A percentile compares a stretch with the other conserved stretches of the same genome.
These are phyloP conservation scores for Mucor velutinosus DNA, from an alignment of 371 early-diverging fungal species.

Conservation along the genomic window DNA sequence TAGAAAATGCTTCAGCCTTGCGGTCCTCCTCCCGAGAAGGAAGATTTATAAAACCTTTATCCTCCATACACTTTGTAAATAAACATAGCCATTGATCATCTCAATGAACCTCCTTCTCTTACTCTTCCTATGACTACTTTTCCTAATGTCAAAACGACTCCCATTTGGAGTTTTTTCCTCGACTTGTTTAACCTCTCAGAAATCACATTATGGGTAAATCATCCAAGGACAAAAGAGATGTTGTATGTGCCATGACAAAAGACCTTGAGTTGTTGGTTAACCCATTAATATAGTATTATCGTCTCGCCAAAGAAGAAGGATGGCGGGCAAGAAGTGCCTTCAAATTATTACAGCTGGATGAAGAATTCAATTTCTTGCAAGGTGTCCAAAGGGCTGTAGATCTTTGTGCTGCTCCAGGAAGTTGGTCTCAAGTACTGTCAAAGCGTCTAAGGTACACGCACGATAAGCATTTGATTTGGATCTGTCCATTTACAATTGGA, in stretches of 20 bases:
- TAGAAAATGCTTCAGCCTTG: conserved; percentile 86
- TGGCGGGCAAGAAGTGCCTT: conserved; percentile 98
- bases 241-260: conserved; percentile 38
- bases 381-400: conserved; percentile 94
- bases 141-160: not conserved
- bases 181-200: not conserved
- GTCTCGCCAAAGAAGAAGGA: conserved; percentile 95
- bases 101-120: not conserved
- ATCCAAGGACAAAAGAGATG: conserved; percentile 95
- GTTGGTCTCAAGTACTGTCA: conserved; percentile 98
- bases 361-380: conserved; percentile 73
- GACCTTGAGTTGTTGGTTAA: not conserved
- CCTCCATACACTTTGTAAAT: not conserved
- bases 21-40: conserved; percentile 65
- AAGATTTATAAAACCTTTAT: conserved; percentile 43
- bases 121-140: not conserved
- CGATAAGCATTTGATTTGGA: not conserved
- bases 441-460: conserved; percentile 41
- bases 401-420: conserved; percentile 99
- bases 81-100: not conserved
- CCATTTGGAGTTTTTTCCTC: not conserved
- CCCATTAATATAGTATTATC: conserved; percentile 70
- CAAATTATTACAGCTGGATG: conserved; percentile 87
- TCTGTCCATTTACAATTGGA: not conserved
- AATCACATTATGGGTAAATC: conserved; percentile 74